Evolutionary conservation across 2,329 filamentous ascomycete genomes (phyloP), one percentile per base, ranked within the genome.

Genomic region (Hymenoscyphus fraxineus): DNA sequence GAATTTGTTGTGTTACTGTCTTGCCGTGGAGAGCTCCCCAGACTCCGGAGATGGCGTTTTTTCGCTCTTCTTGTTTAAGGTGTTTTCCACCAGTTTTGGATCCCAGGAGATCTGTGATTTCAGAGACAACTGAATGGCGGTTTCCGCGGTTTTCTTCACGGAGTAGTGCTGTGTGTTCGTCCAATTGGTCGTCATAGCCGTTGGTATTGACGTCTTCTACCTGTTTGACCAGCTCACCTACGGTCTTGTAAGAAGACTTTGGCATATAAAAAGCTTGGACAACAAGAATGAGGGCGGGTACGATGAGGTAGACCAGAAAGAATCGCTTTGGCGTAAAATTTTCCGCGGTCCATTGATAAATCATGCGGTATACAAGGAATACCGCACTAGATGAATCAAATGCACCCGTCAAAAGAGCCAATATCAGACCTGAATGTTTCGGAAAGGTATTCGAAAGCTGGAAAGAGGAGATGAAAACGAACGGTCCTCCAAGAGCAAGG

Each of bases 371-470:
- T 39, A 90, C 73, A 19, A 94, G 81, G 70, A 93, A 94, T 5
- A 94, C 76, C 5, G 90, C 90, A 69, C 89, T 92, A 1, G 90
- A 93, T 0, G 90, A 88, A 76, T 96, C 91, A 74, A 95, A 96
- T 4, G 91, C 90, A 6, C 91, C 91, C 0, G 91, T 94, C 61
- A 96, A 78, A 40, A 92, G 81, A 1, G 92, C 91, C 9, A 96
- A 80, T 67, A 96, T 92, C n/a, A 92, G 79, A 1, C 91, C 91
- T 0, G 90, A 90, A 72, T 89, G 84, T 59, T 83, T 83, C 0
- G 91, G 91, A 73, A 96, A 94, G 2, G 91, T 88, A 75, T 95
- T 95, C 47, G 90, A 92, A 47, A 95, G 84, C 74, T 95, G 91
- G 76, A 94, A 94, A 2, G 89, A 90, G 9, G 90, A 88, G 64